Evolutionary conservation across 148 eudicot genomes (phyloP).

Genomic region (Chenopodium suecicum): DNA sequence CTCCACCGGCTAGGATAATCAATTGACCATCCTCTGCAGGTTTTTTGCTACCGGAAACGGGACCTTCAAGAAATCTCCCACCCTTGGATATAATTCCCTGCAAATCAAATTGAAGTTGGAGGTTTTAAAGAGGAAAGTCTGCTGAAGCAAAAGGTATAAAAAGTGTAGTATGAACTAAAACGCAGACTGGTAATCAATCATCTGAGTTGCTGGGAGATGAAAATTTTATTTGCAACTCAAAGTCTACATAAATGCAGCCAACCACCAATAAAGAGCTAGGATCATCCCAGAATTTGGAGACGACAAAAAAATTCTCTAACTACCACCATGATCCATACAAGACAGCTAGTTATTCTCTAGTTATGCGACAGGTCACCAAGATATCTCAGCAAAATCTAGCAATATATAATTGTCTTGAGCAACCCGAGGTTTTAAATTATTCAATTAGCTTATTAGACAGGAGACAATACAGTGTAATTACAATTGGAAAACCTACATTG

Average conservation of each 20-base stretch:
- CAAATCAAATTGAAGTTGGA: conserved; percentile 10
- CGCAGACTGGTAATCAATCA: not conserved
- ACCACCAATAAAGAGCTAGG: not conserved
- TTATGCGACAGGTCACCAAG: not conserved
- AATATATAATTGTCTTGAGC: not conserved
- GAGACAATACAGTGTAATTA: not conserved
- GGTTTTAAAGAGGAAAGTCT: not conserved
- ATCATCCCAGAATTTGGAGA: not conserved
- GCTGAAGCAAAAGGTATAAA: not conserved
- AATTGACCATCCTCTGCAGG: conserved; percentile 99
- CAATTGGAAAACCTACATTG: not conserved
- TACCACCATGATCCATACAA: not conserved
- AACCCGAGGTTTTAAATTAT: not conserved
- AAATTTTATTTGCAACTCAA: not conserved
- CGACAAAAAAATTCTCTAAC: not conserved
- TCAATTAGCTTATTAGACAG: not conserved
- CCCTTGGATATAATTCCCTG: conserved; percentile 87
- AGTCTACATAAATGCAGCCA: not conserved
- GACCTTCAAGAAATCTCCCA: conserved; percentile 88
- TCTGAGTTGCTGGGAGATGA: not conserved
- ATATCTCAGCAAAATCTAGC: not conserved
- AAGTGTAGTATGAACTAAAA: not conserved
- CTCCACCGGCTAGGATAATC: conserved; percentile 94
- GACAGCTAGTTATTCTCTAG: not conserved
- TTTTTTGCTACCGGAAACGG: conserved; percentile 99